A percentile compares a stretch with the other conserved stretches of the same genome.
Evolutionary conservation across 306 rosid genomes (phyloP).

Genomic region (Carpinus fangiana): DNA sequence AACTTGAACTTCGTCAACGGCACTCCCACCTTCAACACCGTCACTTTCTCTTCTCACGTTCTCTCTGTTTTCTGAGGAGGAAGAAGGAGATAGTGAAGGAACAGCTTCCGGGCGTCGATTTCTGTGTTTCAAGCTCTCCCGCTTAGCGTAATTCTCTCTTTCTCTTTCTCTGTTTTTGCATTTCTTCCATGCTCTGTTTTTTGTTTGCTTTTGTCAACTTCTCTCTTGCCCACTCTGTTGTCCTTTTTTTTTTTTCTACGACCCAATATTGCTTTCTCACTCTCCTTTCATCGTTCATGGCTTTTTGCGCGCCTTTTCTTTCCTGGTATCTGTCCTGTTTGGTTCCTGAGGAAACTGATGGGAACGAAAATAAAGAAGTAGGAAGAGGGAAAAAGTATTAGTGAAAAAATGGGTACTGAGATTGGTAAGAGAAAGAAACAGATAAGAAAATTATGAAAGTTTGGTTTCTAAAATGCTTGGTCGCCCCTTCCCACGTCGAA

Average conservation of each 20-base stretch:
- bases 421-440: background rate
- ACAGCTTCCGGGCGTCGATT: constrained; percentile 79
- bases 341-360: constrained; percentile 13
- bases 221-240: background rate
- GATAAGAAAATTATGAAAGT: background rate
- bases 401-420: background rate
- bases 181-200: background rate
- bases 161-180: background rate
- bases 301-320: background rate
- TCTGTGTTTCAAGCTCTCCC: constrained; percentile 73
- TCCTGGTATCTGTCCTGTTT: background rate
- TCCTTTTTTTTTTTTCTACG: background rate
- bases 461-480: background rate
- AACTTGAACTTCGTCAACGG: too few relatives aligned
- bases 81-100: too few relatives aligned
- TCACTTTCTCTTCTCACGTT: too few relatives aligned
- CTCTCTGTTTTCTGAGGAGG: too few relatives aligned
- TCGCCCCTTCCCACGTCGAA: background rate
- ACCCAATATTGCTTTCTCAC: background rate
- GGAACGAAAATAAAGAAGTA: background rate
- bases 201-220: constrained; percentile 14
- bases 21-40: too few relatives aligned
- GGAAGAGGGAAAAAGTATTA: background rate
- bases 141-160: constrained; percentile 56
- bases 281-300: background rate